These are phyloP conservation scores for Parastagonospora avenae DNA, from an alignment of 2,329 filamentous ascomycete species.

Conservation along the genomic window DNA sequence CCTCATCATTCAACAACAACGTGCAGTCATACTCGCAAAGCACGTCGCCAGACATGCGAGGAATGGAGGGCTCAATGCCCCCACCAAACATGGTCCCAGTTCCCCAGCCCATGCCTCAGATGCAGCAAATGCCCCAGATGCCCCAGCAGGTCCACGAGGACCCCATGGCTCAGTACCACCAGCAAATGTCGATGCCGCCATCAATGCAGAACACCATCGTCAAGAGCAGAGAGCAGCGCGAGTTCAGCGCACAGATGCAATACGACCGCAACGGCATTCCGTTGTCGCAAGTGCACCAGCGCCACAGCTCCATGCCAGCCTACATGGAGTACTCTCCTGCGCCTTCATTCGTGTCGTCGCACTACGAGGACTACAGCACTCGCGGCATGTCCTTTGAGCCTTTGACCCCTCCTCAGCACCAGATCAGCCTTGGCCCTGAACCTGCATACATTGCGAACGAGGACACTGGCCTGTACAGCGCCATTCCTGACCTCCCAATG, in stretches of 20 bases:
- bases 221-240: conserved; percentile 84
- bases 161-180: conserved; percentile 71
- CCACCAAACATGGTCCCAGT: conserved; percentile 79
- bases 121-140: conserved; percentile 50
- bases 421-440: conserved; percentile 78
- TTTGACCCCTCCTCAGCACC: conserved; percentile 92
- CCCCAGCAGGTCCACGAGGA: conserved; percentile 63
- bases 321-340: conserved; percentile 98
- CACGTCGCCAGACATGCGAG: conserved; percentile 85
- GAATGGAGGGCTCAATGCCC: conserved; percentile 86
- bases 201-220: conserved; percentile 74
- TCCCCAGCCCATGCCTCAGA: conserved; percentile 28
- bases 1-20: conserved; percentile 86
- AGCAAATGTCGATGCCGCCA: conserved; percentile 75
- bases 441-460: conserved; percentile 98
- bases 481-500: conserved; percentile 84
- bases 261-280: conserved; percentile 94
- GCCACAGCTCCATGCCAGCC: conserved; percentile 97
- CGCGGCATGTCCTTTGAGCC: conserved; percentile 96
- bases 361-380: conserved; percentile 97
- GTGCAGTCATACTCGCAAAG: conserved; percentile 72
- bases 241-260: conserved; percentile 73
- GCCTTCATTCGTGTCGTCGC: conserved; percentile 97
- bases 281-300: conserved; percentile 80
- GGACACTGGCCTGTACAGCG: conserved; percentile 93